Evolutionary conservation across 805 yeast species (phyloP), one percentile per base, ranked within the genome.

Genomic region (Kuraishia hungarica): DNA sequence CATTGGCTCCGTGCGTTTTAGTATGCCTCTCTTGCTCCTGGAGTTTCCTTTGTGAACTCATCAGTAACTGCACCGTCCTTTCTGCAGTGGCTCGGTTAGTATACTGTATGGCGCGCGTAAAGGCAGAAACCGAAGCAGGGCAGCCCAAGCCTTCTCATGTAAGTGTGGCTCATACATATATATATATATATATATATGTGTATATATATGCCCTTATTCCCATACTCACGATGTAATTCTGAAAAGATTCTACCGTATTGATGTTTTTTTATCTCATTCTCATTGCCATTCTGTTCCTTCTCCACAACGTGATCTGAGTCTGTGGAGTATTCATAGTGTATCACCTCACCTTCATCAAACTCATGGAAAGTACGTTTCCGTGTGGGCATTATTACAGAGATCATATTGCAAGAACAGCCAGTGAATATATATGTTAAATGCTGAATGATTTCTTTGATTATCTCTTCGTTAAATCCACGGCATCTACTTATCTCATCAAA

Each of bases 61-160:
- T 67, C 69, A 68, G 62, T 52, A 68, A 20, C 1, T 55, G 47
- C 1, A 67, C 57, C 1, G 72, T 68, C 28, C 56, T 55, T 28
- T 61, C 66, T 64, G 50, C 22, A 20, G 43, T 10, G 20, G 39
- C 22, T 17, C n/a, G 52, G 59, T 54, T 39, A 28, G 52, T 55
- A 53, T 1, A 26, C 29, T 26, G 29, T 26, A 26, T 5, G 29
- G 29, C 29, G 10, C 29, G 8, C 8, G 10, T 26, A 10, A 10
- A 10, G 29, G 29, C 8, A 10, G 8, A 6, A 10, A 26, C 5
- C 29, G 29, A 26, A 26, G 29, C 29, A 26, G 8, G 5, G 10
- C 10, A 10, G 29, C 29, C 29, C 10, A 26, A 26, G n/a, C n/a
- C n/a, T n/a, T n/a, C n/a, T n/a, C n/a, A n/a, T n/a, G n/a, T n/a